These are phyloP conservation scores for Malassezia psittaci DNA, from an alignment of 1,284 basidiomycete genomes.

Conservation along the genomic window DNA sequence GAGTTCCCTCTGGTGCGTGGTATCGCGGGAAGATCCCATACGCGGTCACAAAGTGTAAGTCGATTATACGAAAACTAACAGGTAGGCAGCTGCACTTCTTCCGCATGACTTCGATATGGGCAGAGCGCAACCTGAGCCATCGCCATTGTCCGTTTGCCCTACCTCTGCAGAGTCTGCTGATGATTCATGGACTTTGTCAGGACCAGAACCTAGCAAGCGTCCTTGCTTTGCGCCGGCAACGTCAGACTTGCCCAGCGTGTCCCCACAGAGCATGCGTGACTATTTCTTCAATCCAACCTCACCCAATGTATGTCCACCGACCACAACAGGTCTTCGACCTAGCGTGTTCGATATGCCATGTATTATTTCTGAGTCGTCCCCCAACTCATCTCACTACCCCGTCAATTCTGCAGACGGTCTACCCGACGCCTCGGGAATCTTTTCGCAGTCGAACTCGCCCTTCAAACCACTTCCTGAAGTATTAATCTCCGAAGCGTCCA, in stretches of 20 bases:
- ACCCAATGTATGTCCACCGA: constrained; percentile 17
- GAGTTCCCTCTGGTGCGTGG: neutral
- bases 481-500: too few species aligned
- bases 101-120: too few species aligned
- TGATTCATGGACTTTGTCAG: neutral
- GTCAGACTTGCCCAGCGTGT: neutral
- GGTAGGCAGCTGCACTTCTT: too few species aligned
- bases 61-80: too few species aligned
- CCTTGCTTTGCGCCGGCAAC: neutral
- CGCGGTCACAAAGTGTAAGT: constrained; percentile 13
- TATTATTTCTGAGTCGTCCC: neutral
- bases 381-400: neutral
- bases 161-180: neutral
- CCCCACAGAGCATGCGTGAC: constrained; percentile 22
- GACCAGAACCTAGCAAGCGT: neutral
- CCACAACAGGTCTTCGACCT: too few species aligned
- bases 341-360: too few species aligned
- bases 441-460: neutral
- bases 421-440: neutral
- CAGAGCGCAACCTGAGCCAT: neutral
- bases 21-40: neutral
- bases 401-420: neutral
- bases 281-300: constrained; percentile 41
- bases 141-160: neutral
- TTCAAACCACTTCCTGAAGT: too few species aligned